Evolutionary conservation across 805 yeast genomes (phyloP).

Genomic region (Debaryomyces maramus): DNA sequence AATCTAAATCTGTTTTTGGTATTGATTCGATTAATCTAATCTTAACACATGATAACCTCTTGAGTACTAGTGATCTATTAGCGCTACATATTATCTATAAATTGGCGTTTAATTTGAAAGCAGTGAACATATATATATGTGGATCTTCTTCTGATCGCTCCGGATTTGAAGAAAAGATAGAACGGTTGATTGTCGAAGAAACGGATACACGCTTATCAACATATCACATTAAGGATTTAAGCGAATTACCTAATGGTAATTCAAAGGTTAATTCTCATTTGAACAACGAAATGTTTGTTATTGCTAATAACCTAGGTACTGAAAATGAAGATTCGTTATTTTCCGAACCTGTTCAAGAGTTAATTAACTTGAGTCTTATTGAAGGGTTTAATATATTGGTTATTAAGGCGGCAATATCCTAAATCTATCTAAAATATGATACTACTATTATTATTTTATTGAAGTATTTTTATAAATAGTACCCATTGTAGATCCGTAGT

Average conservation of each 20-base stretch:
- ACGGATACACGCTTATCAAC: constrained; percentile 13
- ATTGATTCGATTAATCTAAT: constrained; percentile 25
- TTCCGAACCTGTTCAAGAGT: constrained; percentile 20
- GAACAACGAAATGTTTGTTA: constrained; percentile 22
- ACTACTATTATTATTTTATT: neutral
- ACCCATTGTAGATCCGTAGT: too few relatives aligned
- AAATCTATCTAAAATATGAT: neutral
- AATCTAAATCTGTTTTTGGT: constrained; percentile 9
- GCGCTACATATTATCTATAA: constrained; percentile 27
- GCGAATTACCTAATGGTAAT: constrained; percentile 13
- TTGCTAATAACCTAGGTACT: constrained; percentile 21
- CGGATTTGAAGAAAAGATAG: constrained; percentile 17
- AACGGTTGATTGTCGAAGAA: constrained; percentile 12
- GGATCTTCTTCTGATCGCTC: constrained; percentile 13
- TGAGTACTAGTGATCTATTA: constrained; percentile 36
- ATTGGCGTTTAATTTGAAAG: constrained; percentile 14
- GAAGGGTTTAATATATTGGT: constrained; percentile 27
- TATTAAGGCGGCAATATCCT: constrained; percentile 16
- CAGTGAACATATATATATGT: constrained; percentile 22
- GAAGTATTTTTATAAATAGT: too few relatives aligned
- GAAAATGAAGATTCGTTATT: constrained; percentile 13
- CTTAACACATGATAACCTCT: constrained; percentile 30
- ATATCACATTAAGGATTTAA: constrained; percentile 15
- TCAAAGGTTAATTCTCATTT: constrained; percentile 11
- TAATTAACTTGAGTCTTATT: constrained; percentile 21